A percentile compares a stretch with the other conserved stretches of the same genome.
Evolutionary conservation across 2,329 filamentous ascomycete species (phyloP).

Genomic region (Exophiala sideris): DNA sequence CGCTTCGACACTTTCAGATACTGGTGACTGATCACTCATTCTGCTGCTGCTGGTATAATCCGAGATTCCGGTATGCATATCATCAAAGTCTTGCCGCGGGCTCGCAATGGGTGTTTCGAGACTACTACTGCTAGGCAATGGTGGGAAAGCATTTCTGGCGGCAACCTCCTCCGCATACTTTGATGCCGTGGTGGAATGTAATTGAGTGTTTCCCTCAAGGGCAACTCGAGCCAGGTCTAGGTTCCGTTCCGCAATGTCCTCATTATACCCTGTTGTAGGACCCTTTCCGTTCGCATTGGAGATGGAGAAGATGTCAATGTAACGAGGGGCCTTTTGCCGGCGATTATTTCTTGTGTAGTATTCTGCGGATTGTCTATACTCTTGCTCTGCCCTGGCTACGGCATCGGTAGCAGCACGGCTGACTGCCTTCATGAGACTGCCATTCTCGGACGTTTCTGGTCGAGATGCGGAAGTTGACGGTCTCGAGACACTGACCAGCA

Average conservation of each 20-base stretch:
- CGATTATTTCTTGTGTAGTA: slow-evolving; percentile 7
- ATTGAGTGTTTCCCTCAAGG: slow-evolving; percentile 9
- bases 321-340: slow-evolving; percentile 17
- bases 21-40: slow-evolving; percentile 1
- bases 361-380: slow-evolving; percentile 12
- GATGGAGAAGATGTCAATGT: slow-evolving; percentile 27
- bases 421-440: slow-evolving; percentile 25
- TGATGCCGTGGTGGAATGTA: slow-evolving; percentile 13
- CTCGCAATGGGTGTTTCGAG: slow-evolving; percentile 1
- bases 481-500: slow-evolving; percentile 16
- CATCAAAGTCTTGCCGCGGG: background rate
- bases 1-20: slow-evolving; percentile 1
- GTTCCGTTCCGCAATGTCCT: slow-evolving; percentile 26
- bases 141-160: slow-evolving; percentile 23
- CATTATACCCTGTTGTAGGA: slow-evolving; percentile 20
- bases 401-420: slow-evolving; percentile 26
- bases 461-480: slow-evolving; percentile 16
- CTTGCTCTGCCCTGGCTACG: slow-evolving; percentile 15
- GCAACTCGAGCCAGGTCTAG: slow-evolving; percentile 17
- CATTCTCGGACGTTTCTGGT: slow-evolving; percentile 24
- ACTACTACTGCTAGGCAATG: slow-evolving; percentile 3
- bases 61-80: background rate
- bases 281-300: slow-evolving; percentile 10
- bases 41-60: background rate
- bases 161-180: slow-evolving; percentile 29